A percentile compares a stretch with the other conserved stretches of the same genome.
phyloP scores from a whole-genome alignment of 2,329 filamentous ascomycete genomes.

The Aspergillus pseudoterreus region DNA sequence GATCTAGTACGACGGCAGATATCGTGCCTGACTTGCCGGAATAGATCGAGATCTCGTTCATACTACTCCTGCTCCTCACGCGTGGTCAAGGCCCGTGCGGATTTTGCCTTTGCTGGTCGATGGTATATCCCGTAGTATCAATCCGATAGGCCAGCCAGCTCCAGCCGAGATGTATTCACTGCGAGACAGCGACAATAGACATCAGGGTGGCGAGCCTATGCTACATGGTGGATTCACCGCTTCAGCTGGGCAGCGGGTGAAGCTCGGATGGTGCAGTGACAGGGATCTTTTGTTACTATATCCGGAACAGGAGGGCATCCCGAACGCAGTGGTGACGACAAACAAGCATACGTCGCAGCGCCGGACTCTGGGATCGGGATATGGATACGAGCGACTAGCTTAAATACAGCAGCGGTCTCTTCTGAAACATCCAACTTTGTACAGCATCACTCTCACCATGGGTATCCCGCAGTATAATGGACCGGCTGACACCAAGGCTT shows the following conservation, averaged over 20 bases:
- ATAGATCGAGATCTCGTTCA: neutral
- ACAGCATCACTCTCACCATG: conserved; percentile 9
- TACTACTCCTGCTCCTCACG: neutral
- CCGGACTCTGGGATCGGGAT: too few species aligned
- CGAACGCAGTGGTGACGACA: conserved; percentile 6
- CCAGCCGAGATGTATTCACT: neutral
- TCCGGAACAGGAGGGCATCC: neutral
- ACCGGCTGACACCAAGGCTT: neutral
- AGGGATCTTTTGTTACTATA: neutral
- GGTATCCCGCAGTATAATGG: conserved; percentile 14
- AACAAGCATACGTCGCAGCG: neutral
- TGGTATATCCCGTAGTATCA: neutral
- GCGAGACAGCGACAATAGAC: neutral
- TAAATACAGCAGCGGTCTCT: conserved; percentile 7
- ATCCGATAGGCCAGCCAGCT: neutral
- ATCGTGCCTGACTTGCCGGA: neutral
- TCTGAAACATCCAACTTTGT: neutral
- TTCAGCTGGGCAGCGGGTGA: neutral
- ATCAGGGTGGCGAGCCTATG: neutral
- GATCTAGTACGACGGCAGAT: neutral
- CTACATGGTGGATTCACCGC: conserved; percentile 1
- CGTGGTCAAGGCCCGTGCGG: neutral
- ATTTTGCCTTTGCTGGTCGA: neutral
- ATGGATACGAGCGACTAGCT: neutral
- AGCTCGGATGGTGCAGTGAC: neutral